Conservation (phyloP, 371 early-diverging fungal species). For the Mucor indicus region DNA sequence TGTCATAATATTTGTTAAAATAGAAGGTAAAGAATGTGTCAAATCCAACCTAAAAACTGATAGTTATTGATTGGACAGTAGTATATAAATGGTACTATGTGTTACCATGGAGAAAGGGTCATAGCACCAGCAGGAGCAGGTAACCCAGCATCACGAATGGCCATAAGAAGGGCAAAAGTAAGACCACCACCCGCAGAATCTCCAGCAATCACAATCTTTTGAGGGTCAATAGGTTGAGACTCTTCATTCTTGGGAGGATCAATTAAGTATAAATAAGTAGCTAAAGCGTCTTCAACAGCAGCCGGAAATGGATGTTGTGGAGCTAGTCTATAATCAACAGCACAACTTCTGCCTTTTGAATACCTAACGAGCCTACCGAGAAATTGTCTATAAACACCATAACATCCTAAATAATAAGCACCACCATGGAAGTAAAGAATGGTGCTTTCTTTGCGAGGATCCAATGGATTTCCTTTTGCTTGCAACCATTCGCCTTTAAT, state of each 20-base stretch:
- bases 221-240: slow-evolving; percentile 44
- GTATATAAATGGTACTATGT: not conserved
- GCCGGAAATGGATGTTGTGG: slow-evolving; percentile 86
- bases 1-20: slow-evolving; percentile 48
- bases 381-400: slow-evolving; percentile 46
- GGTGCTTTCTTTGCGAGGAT: slow-evolving; percentile 22
- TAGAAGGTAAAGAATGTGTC: slow-evolving; percentile 65
- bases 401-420: slow-evolving; percentile 56
- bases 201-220: slow-evolving; percentile 74
- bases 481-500: slow-evolving; percentile 43
- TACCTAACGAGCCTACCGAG: slow-evolving; percentile 36
- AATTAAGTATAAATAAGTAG: slow-evolving; percentile 69
- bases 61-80: not conserved
- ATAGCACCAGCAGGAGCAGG: slow-evolving; percentile 50
- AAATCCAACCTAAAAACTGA: slow-evolving; percentile 45
- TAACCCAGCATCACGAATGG: slow-evolving; percentile 51
- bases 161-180: slow-evolving; percentile 44
- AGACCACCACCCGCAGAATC: slow-evolving; percentile 80
- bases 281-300: slow-evolving; percentile 73
- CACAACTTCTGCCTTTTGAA: slow-evolving; percentile 32
- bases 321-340: slow-evolving; percentile 76
- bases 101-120: slow-evolving; percentile 47
- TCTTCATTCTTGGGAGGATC: slow-evolving; percentile 44
- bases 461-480: slow-evolving; percentile 11
- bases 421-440: slow-evolving; percentile 72